Evolutionary conservation across 192 early-diverging fungal species (phyloP).

Genomic region (Coemansia sp.): DNA sequence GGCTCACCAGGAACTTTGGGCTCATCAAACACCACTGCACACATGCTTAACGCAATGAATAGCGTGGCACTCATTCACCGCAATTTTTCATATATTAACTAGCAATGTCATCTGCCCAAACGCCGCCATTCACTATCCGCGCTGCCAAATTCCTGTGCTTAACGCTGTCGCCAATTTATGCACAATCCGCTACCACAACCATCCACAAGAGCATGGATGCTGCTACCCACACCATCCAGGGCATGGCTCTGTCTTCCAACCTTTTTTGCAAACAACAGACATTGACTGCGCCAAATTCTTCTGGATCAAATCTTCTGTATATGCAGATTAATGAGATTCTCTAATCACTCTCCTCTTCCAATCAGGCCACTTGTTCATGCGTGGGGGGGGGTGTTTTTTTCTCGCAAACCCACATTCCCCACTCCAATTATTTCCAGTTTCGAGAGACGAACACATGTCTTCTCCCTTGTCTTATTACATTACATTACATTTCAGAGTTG

Average conservation of each 20-base stretch:
- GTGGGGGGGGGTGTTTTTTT: neutral
- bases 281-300: neutral
- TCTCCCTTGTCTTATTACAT: neutral
- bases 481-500: slow-evolving; percentile 2
- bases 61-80: neutral
- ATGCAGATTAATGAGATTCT: neutral
- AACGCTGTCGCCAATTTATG: neutral
- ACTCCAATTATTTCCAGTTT: too few relatives aligned
- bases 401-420: neutral
- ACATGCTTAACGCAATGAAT: neutral
- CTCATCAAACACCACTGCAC: neutral
- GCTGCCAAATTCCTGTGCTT: neutral
- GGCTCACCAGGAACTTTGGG: neutral
- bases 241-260: too few relatives aligned
- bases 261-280: too few relatives aligned
- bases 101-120: neutral
- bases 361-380: neutral
- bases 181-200: neutral
- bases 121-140: neutral
- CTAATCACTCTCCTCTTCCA: neutral
- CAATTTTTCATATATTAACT: neutral
- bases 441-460: too few relatives aligned
- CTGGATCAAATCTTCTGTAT: neutral
- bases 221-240: too few relatives aligned
- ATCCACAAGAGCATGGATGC: neutral